phyloP scores from a whole-genome alignment of 2,329 filamentous ascomycete species.

The Apiospora rasikravindrae region DNA sequence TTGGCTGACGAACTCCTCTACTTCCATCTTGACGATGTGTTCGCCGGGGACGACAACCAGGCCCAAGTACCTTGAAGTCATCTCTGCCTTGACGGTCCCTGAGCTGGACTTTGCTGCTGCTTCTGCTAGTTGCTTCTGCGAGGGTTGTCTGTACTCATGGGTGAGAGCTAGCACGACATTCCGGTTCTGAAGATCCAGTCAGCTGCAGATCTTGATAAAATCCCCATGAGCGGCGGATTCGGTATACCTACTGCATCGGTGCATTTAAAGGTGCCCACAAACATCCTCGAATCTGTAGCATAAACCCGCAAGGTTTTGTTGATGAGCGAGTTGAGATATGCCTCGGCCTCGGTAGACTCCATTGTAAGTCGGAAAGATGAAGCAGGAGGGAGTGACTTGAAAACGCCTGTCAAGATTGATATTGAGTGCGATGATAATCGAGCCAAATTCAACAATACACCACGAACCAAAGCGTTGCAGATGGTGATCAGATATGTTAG shows the following conservation, averaged over 20 bases:
- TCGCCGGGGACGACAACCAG: conserved; percentile 87
- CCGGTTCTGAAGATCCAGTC: conserved; percentile 63
- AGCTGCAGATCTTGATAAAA: not conserved
- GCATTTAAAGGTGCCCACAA: conserved; percentile 91
- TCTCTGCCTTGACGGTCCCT: conserved; percentile 64
- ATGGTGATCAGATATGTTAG: not conserved
- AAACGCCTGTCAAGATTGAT: not conserved
- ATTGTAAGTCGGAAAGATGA: not conserved
- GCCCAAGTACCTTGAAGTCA: conserved; percentile 86
- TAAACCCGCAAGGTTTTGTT: conserved; percentile 81
- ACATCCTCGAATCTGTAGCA: conserved; percentile 84
- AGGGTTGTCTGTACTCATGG: conserved; percentile 86
- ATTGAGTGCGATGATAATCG: not conserved
- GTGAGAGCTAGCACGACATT: conserved; percentile 88
- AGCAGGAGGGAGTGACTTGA: not conserved
- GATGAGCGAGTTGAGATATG: conserved; percentile 69
- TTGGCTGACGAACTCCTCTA: conserved; percentile 75
- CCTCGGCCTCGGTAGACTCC: conserved; percentile 47
- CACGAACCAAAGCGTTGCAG: not conserved
- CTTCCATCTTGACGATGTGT: conserved; percentile 85
- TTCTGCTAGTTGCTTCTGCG: conserved; percentile 51
- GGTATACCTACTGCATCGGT: conserved; percentile 76
- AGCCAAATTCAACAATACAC: not conserved
- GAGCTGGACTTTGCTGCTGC: conserved; percentile 38
- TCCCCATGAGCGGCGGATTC: not conserved